phyloP scores from a whole-genome alignment of 2,329 filamentous ascomycete genomes.

The Graphium sp. region DNA sequence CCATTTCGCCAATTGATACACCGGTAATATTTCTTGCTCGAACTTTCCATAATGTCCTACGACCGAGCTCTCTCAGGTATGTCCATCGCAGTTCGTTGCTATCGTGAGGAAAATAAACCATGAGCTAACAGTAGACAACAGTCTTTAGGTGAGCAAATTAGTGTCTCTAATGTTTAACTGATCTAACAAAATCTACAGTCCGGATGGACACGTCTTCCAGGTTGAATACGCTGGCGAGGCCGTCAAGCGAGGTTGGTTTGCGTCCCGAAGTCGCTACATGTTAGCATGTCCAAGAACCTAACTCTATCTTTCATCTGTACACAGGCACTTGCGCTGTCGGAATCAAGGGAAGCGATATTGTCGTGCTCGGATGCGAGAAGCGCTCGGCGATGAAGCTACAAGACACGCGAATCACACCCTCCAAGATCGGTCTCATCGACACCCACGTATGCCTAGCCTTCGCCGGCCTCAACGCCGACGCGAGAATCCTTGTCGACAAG shows the following conservation, averaged over 20 bases:
- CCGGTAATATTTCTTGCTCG: conserved; percentile 2
- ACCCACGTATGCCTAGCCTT: conserved; percentile 94
- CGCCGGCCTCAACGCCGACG: conserved; percentile 92
- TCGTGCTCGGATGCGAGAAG: conserved; percentile 96
- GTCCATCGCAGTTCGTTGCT: conserved; percentile 15
- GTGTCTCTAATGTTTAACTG: conserved; percentile 3
- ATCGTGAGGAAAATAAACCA: conserved; percentile 10
- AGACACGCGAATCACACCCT: conserved; percentile 96
- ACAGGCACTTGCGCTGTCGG: conserved; percentile 92
- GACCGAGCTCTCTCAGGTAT: conserved; percentile 97
- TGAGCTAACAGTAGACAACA: conserved; percentile 30
- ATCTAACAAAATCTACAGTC: conserved; percentile 48
- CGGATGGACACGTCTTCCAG: conserved; percentile 98
- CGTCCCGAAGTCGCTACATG: not conserved
- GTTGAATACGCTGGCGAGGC: conserved; percentile 98
- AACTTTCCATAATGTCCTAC: conserved; percentile 55
- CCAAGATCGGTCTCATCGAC: conserved; percentile 94
- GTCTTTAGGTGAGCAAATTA: conserved; percentile 59
- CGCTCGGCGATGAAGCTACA: conserved; percentile 98
- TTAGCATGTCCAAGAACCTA: conserved; percentile 3
- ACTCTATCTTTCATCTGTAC: conserved; percentile 6
- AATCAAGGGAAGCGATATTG: conserved; percentile 86
- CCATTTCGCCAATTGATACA: conserved; percentile 6
- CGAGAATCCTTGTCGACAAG: conserved; percentile 95
- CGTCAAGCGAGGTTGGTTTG: conserved; percentile 73